Base-by-base conservation (phyloP, 2,329 filamentous ascomycete species). In the Diaporthe sp. region DNA sequence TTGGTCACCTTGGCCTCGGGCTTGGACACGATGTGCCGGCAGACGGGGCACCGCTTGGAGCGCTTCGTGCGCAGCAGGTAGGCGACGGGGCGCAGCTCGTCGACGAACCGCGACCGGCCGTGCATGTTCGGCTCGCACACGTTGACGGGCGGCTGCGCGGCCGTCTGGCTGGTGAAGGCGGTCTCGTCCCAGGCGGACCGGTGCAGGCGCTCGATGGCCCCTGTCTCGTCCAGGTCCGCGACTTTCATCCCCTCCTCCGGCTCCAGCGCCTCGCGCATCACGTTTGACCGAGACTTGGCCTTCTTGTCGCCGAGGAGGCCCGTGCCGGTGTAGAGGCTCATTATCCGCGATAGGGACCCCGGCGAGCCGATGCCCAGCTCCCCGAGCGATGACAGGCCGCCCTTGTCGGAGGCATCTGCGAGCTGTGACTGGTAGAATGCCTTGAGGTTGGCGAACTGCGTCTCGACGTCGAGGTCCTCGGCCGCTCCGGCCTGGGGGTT, bases 21-120 rank as follows among this genome's bases (percentile, higher is more conserved):
- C 82, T 97, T 97, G 75, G 95, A 94, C 78, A 99, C 93, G 81
- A 98, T 98, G 85, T 98, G 96, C 17, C 97, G 93, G 84, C 97
- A 99, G 15, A 93, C 90, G 68, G 94, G 93, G 83, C 97, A 99
- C 59, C 97, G 94, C 85, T 98, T 98, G 27, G 95, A 95, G 50
- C 96, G 93, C 81, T 98, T 98, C 0, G 96, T 97, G 73, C 95
- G 93, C 19, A 99, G 90, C 2, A 97, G 89, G 22, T 94, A 93
- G 0, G 96, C 93, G 19, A 96, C 89, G 0, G 97, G 97, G 37
- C 94, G 92, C 7, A 98, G 90, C 27, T 96, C 91, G 70, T 92
- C 89, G 2, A 90, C 84, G 80, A 97, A 96, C 9, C 89, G 90
- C 70, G 86, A 51, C 81, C 77, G 85, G 83, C 80, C 81, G 84